A percentile compares a stretch with the other conserved stretches of the same genome.
These are phyloP conservation scores for Cenchrus fungigraminus DNA, from an alignment of 176 grass and related monocot genomes.

Conservation along the genomic window DNA sequence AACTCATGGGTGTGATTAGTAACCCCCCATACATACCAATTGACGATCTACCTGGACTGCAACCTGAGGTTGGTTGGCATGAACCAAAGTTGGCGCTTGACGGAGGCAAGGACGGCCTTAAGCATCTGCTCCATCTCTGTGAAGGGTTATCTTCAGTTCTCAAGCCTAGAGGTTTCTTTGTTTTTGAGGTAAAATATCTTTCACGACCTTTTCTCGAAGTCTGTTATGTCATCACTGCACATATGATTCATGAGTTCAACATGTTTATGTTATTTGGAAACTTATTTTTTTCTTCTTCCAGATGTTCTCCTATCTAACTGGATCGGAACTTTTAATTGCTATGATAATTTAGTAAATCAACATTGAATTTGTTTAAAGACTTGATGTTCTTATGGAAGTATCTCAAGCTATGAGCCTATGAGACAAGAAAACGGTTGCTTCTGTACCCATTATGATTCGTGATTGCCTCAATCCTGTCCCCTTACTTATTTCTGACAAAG, in stretches of 20 bases:
- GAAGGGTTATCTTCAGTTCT: slow-evolving; percentile 66
- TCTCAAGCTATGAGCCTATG: not conserved
- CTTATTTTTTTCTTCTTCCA: not conserved
- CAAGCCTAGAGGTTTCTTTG: slow-evolving; percentile 86
- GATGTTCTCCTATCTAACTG: not conserved
- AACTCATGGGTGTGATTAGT: slow-evolving; percentile 79
- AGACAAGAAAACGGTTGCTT: not conserved
- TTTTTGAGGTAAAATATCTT: slow-evolving; percentile 79
- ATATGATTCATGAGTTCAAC: slow-evolving; percentile 10
- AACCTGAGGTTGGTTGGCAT: slow-evolving; percentile 91
- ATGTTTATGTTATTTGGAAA: not conserved
- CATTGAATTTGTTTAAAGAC: slow-evolving; percentile 7
- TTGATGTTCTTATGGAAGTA: not conserved
- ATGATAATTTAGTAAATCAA: slow-evolving; percentile 11
- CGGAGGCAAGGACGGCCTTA: slow-evolving; percentile 72
- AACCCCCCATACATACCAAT: slow-evolving; percentile 95
- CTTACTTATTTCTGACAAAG: not conserved
- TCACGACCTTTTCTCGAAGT: not conserved
- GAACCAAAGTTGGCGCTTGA: slow-evolving; percentile 89
- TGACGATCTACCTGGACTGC: slow-evolving; percentile 69
- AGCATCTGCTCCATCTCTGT: slow-evolving; percentile 87
- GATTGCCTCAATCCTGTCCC: not conserved
- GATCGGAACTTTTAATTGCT: not conserved
- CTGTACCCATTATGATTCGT: not conserved
- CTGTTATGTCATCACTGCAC: not conserved